phyloP scores from a whole-genome alignment of 1,139 yeast genomes.

The Yamadazyma diospyri region DNA sequence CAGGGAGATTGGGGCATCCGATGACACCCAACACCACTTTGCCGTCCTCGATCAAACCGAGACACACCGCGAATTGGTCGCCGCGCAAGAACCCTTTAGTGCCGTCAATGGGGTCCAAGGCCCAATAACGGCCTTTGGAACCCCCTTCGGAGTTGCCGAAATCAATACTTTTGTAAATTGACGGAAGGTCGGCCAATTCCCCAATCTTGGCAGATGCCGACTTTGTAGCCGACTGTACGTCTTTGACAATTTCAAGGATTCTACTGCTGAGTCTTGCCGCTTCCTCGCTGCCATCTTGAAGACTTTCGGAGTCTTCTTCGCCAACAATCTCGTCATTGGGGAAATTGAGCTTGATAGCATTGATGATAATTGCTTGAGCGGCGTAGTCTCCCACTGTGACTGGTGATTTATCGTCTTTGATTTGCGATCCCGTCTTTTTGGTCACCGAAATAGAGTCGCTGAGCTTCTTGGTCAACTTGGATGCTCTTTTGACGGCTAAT shows the following conservation, averaged over 20 bases:
- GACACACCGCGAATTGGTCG: constrained; percentile 94
- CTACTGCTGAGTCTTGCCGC: constrained; percentile 31
- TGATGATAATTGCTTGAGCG: constrained; percentile 88
- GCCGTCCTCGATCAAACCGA: constrained; percentile 85
- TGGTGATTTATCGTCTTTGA: constrained; percentile 87
- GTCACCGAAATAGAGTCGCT: constrained; percentile 62
- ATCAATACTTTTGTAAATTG: constrained; percentile 68
- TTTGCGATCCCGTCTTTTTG: constrained; percentile 58
- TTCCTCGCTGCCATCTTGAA: constrained; percentile 47
- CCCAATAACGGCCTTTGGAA: constrained; percentile 82
- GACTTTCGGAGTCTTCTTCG: constrained; percentile 79
- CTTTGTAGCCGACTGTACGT: constrained; percentile 35
- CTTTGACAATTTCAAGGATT: constrained; percentile 48
- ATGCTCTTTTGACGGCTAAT: constrained; percentile 86
- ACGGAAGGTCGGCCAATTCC: constrained; percentile 38
- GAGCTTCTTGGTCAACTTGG: constrained; percentile 69
- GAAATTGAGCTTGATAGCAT: constrained; percentile 74
- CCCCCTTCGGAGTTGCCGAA: constrained; percentile 80
- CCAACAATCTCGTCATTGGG: constrained; percentile 88
- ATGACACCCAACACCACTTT: constrained; percentile 84
- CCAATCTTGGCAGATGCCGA: constrained; percentile 33
- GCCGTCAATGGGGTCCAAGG: constrained; percentile 97
- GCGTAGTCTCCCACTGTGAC: constrained; percentile 97
- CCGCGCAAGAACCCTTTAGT: constrained; percentile 95
- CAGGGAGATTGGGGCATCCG: constrained; percentile 91